Conservation (phyloP, 106 monocot genomes). For the Allium fistulosum region DNA sequence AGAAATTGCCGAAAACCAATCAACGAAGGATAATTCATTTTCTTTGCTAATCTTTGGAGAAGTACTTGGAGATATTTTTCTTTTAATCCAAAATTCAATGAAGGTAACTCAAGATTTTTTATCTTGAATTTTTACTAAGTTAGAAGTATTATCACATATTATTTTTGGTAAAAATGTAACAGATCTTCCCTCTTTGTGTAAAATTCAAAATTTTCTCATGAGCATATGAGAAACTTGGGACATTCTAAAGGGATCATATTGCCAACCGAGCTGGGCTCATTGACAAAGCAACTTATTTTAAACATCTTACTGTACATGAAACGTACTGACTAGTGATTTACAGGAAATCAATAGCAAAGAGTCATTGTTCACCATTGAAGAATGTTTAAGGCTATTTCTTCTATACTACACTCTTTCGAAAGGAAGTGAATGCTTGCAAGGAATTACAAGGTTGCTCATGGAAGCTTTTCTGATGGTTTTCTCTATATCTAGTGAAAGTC, state of each 20-base stretch:
- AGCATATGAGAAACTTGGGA: too few relatives aligned
- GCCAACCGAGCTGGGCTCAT: too few relatives aligned
- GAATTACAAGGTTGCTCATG: constrained; percentile 43
- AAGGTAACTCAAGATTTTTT: constrained; percentile 27
- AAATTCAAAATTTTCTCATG: too few relatives aligned
- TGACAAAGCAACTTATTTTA: too few relatives aligned
- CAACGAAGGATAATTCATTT: constrained; percentile 22
- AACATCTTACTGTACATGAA: background rate
- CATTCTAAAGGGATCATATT: too few relatives aligned
- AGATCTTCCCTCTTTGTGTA: too few relatives aligned
- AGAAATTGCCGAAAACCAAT: constrained; percentile 36
- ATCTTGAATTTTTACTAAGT: too few relatives aligned
- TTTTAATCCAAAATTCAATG: constrained; percentile 40
- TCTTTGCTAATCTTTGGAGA: constrained; percentile 53
- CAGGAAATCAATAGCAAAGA: constrained; percentile 50
- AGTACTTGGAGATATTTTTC: constrained; percentile 59
- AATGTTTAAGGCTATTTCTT: constrained; percentile 73
- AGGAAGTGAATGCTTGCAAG: constrained; percentile 27
- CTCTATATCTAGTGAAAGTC: constrained; percentile 26
- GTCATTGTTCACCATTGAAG: constrained; percentile 42
- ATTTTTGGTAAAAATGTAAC: too few relatives aligned
- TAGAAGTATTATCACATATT: too few relatives aligned
- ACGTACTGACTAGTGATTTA: constrained; percentile 3
- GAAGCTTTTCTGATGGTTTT: constrained; percentile 69
- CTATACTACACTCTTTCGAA: constrained; percentile 63